Percentiles rank a stretch among this genome's conserved stretches.
These are phyloP conservation scores for Filosporella fistucella DNA, from an alignment of 495 filamentous ascomycete genomes.

Conservation along the genomic window DNA sequence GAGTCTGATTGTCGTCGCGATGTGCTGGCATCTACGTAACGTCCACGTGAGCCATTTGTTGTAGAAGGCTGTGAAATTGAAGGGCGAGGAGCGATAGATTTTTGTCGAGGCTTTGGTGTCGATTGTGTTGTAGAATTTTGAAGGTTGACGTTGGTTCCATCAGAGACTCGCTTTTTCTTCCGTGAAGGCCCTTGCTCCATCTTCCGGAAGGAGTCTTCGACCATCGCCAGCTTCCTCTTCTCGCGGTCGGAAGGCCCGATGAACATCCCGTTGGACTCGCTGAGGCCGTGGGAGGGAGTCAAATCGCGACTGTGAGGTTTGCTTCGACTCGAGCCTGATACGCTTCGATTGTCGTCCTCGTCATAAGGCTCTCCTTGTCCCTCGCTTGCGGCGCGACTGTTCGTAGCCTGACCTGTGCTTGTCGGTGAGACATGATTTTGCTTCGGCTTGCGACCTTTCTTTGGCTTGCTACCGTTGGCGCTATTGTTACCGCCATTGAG, in stretches of 20 bases:
- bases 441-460: slow-evolving; percentile 52
- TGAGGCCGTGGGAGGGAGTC: slow-evolving; percentile 54
- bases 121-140: slow-evolving; percentile 30
- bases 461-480: slow-evolving; percentile 51
- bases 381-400: slow-evolving; percentile 78
- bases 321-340: slow-evolving; percentile 68
- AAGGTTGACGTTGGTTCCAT: slow-evolving; percentile 36
- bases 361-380: slow-evolving; percentile 50
- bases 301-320: slow-evolving; percentile 79
- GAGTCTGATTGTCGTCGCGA: slow-evolving; percentile 44
- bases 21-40: slow-evolving; percentile 42
- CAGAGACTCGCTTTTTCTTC: slow-evolving; percentile 58
- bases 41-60: slow-evolving; percentile 29
- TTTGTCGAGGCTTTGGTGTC: slow-evolving; percentile 19
- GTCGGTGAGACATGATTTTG: slow-evolving; percentile 55
- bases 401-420: slow-evolving; percentile 64
- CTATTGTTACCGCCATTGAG: slow-evolving; percentile 13
- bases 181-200: slow-evolving; percentile 55
- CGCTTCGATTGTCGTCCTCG: slow-evolving; percentile 58
- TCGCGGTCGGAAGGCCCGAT: slow-evolving; percentile 77
- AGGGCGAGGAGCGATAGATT: slow-evolving; percentile 27
- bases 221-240: slow-evolving; percentile 78
- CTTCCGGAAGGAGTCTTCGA: slow-evolving; percentile 70
- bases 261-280: slow-evolving; percentile 46
- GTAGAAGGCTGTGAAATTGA: slow-evolving; percentile 17